Evolutionary conservation across 768 basidiomycete species (phyloP).

Genomic region (Leccinum broughii): DNA sequence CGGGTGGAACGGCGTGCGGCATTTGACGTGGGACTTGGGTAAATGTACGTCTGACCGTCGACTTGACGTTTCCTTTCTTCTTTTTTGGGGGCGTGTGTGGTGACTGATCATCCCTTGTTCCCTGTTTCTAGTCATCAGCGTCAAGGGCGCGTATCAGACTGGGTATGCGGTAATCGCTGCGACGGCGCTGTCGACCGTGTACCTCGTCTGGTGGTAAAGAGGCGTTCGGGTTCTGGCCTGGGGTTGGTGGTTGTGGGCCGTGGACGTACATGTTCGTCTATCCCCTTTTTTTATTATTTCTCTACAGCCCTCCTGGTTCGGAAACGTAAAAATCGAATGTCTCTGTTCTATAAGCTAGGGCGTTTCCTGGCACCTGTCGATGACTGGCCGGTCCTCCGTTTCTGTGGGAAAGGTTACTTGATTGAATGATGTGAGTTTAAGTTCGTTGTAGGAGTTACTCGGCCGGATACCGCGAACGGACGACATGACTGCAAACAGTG

Average conservation of each 20-base stretch:
- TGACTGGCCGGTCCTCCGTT: neutral
- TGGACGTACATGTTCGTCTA: neutral
- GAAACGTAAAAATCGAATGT: neutral
- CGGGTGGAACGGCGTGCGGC: constrained; percentile 85
- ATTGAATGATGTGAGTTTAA: neutral
- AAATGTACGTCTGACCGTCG: constrained; percentile 63
- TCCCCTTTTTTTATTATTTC: neutral
- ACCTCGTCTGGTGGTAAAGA: constrained; percentile 41
- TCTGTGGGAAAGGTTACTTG: neutral
- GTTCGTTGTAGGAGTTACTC: neutral
- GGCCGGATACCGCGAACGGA: too few relatives aligned
- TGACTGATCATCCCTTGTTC: neutral
- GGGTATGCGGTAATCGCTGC: constrained; percentile 86
- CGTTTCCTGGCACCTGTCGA: neutral
- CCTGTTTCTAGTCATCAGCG: constrained; percentile 58
- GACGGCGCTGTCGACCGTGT: constrained; percentile 72
- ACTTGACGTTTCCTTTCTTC: neutral
- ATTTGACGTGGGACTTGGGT: constrained; percentile 86
- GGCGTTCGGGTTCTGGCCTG: constrained; percentile 32
- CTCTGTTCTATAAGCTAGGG: neutral
- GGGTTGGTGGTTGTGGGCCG: neutral
- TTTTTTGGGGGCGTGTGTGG: neutral
- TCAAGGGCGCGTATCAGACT: constrained; percentile 77
- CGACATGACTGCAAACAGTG: too few relatives aligned
- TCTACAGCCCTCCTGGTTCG: neutral